Evolutionary conservation across 2,329 filamentous ascomycete species (phyloP), one percentile per base, ranked within the genome.

Genomic region (Hypoxylon sp.): DNA sequence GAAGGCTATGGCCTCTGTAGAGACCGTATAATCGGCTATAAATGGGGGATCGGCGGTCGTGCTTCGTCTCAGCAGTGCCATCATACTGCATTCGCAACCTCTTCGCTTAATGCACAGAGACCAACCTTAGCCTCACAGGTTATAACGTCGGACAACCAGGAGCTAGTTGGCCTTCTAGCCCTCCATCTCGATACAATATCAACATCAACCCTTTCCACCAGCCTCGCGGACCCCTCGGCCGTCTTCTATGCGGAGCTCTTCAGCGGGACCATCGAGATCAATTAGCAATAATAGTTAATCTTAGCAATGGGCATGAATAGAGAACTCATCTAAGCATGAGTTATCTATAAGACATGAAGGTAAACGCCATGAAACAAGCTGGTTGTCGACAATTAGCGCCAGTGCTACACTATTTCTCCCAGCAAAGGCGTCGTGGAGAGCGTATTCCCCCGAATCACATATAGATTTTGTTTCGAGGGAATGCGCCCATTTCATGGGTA

Each of bases 181-280:
- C 22, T 18, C 6, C 11, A 26, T 20, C 20, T 3, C 11, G 3
- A 33, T n/a, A 36, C 48, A 42, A 24, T 5, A 1, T 2, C 3
- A 53, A 14, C 4, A 61, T 61, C 50, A 49, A 42, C 14, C 8
- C 22, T 24, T 61, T 14, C 6, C 11, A 32, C 33, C 8, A 28
- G 22, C 45, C 28, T 53, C 32, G 16, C 48, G 36, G 48, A 58
- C 32, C 32, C 26, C 7, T 51, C 54, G 7, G 32, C 16, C 12
- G 24, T 59, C 28, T 59, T 59, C 54, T 44, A 24, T 42, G 61
- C 61, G 3, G 49, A 64, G 24, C 42, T 64, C 28, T 64, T 48
- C 60, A 53, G 7, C 48, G 36, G 8, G n/a, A 16, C n/a, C 1
- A 4, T 3, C n/a, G n/a, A 40, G 36, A 16, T 18, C 7, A 3